Evolutionary conservation across 2,329 filamentous ascomycete species (phyloP).

Genomic region (Cladosporium sp.): DNA sequence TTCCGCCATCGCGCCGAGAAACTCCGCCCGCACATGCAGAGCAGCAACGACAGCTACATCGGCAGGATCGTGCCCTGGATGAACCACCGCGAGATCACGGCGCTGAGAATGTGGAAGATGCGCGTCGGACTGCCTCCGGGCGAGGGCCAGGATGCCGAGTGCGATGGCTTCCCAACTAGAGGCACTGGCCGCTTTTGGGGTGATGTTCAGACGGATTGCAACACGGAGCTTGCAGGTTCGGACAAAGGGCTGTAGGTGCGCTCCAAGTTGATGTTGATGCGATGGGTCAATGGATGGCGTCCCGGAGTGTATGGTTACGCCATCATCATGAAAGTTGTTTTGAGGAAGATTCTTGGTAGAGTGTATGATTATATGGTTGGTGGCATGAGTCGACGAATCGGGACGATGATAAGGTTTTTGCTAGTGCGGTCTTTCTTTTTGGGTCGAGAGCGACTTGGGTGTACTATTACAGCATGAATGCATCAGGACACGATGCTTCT

Average conservation of each 20-base stretch:
- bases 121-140: constrained; percentile 34
- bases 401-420: neutral
- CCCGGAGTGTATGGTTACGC: neutral
- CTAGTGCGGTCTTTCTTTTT: neutral
- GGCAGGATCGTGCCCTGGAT: constrained; percentile 29
- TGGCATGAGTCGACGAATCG: neutral
- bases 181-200: constrained; percentile 44
- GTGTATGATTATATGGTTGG: neutral
- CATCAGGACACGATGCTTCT: neutral
- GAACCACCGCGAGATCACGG: constrained; percentile 33
- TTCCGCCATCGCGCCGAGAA: constrained; percentile 36
- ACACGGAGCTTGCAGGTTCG: neutral
- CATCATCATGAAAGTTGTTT: neutral
- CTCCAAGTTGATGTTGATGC: neutral
- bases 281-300: neutral
- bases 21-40: constrained; percentile 38
- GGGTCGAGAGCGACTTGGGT: neutral
- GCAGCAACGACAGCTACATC: neutral
- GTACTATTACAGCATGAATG: neutral
- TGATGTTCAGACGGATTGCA: neutral
- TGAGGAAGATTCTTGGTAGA: neutral
- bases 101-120: constrained; percentile 37
- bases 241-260: neutral
- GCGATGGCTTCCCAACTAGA: constrained; percentile 43
- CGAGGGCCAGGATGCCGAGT: constrained; percentile 41